These are phyloP conservation scores for Astrephomene gubernaculifera DNA, from an alignment of 139 green algal species.

Conservation along the genomic window DNA sequence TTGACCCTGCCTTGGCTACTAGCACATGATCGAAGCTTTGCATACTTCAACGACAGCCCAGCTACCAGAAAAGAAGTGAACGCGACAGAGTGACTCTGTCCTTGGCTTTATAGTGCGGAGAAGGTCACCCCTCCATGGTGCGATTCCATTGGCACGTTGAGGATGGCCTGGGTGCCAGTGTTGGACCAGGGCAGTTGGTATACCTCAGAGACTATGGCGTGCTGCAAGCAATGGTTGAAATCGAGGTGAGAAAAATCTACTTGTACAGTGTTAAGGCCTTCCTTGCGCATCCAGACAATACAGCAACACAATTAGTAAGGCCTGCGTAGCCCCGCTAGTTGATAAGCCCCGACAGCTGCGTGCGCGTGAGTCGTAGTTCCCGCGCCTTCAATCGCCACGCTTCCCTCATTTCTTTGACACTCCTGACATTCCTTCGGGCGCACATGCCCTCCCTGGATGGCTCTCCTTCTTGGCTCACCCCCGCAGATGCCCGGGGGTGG, in stretches of 20 bases:
- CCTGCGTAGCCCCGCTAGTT: too few species aligned
- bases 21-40: not conserved
- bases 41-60: not conserved
- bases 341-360: too few species aligned
- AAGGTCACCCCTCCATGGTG: slow-evolving; percentile 55
- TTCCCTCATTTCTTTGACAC: not conserved
- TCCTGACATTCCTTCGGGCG: not conserved
- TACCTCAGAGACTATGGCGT: slow-evolving; percentile 56
- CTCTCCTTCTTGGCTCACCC: not conserved
- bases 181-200: slow-evolving; percentile 54
- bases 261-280: too few species aligned
- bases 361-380: too few species aligned
- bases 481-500: slow-evolving; percentile 48
- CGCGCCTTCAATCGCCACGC: too few species aligned
- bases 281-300: too few species aligned
- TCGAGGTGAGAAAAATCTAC: slow-evolving; percentile 75
- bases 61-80: not conserved
- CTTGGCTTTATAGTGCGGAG: not conserved
- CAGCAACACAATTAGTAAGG: too few species aligned
- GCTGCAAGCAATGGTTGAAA: slow-evolving; percentile 64
- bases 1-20: not conserved
- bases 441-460: not conserved
- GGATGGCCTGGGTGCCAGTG: slow-evolving; percentile 59
- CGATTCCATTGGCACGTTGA: slow-evolving; percentile 79
- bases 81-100: not conserved